These are phyloP conservation scores for Firmiana major DNA, from an alignment of 345 rosid genomes.

Conservation along the genomic window DNA sequence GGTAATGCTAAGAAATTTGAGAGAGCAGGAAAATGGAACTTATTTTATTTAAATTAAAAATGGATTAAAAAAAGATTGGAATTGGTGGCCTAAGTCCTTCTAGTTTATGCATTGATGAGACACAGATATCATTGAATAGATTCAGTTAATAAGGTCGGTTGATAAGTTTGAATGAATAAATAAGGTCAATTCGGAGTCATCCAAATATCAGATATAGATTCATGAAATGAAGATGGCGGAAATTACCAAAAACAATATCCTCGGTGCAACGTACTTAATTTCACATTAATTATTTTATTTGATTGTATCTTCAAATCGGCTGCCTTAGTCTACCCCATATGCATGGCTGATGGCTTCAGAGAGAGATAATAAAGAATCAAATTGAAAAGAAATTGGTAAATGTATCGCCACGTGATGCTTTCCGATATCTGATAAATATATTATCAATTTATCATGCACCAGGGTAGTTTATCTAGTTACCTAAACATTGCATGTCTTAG, in stretches of 20 bases:
- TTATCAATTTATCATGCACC: too few species aligned
- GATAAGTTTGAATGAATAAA: neutral
- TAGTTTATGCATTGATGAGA: neutral
- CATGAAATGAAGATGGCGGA: neutral
- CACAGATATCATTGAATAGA: constrained; percentile 22
- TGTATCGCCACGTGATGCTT: neutral
- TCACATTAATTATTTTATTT: too few species aligned
- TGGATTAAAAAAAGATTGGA: neutral
- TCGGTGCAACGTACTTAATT: neutral
- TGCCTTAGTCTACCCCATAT: neutral
- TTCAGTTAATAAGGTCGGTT: constrained; percentile 27
- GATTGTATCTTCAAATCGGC: neutral
- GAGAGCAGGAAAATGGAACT: neutral
- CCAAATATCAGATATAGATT: constrained; percentile 14
- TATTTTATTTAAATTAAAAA: neutral
- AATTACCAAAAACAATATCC: neutral
- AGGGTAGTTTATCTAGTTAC: too few species aligned
- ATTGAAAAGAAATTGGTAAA: neutral
- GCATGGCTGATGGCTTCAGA: neutral
- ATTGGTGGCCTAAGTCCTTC: too few species aligned
- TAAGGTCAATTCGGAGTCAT: neutral
- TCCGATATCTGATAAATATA: too few species aligned
- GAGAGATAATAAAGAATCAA: too few species aligned
- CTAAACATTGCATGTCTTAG: too few species aligned
- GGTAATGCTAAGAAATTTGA: neutral